Evolutionary conservation across 371 early-diverging fungal species (phyloP).

Genomic region (Mucor velutinosus): DNA sequence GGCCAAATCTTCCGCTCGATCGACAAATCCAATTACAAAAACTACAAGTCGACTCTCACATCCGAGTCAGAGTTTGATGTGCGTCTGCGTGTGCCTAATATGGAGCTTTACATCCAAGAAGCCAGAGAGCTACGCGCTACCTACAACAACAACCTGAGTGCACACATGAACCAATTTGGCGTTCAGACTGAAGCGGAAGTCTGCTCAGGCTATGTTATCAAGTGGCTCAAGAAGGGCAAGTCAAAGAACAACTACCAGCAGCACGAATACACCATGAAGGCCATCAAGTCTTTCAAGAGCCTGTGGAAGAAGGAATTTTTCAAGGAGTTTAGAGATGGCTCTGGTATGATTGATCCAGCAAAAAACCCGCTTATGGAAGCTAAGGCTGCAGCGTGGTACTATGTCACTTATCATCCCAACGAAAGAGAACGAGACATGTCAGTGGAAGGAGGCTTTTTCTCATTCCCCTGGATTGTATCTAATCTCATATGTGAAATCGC

Average conservation of each 20-base stretch:
- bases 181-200: constrained; percentile 57
- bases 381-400: constrained; percentile 81
- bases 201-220: constrained; percentile 47
- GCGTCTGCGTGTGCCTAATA: constrained; percentile 53
- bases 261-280: constrained; percentile 44
- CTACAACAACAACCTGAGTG: constrained; percentile 59
- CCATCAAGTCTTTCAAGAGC: constrained; percentile 39
- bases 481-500: constrained; percentile 62
- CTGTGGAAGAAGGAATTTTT: constrained; percentile 49
- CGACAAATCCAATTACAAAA: constrained; percentile 43
- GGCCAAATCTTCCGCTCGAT: constrained; percentile 66
- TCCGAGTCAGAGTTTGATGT: constrained; percentile 41
- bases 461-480: constrained; percentile 70
- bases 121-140: constrained; percentile 41
- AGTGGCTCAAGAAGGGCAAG: constrained; percentile 38
- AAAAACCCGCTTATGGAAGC: constrained; percentile 30
- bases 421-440: constrained; percentile 27
- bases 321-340: constrained; percentile 37
- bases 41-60: constrained; percentile 30
- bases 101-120: constrained; percentile 58
- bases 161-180: constrained; percentile 72
- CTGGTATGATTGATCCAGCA: constrained; percentile 14
- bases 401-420: constrained; percentile 64
- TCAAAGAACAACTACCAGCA: constrained; percentile 52
- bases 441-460: constrained; percentile 36